Evolutionary conservation across 768 basidiomycete species (phyloP).

Genomic region (Trametes cingulata): DNA sequence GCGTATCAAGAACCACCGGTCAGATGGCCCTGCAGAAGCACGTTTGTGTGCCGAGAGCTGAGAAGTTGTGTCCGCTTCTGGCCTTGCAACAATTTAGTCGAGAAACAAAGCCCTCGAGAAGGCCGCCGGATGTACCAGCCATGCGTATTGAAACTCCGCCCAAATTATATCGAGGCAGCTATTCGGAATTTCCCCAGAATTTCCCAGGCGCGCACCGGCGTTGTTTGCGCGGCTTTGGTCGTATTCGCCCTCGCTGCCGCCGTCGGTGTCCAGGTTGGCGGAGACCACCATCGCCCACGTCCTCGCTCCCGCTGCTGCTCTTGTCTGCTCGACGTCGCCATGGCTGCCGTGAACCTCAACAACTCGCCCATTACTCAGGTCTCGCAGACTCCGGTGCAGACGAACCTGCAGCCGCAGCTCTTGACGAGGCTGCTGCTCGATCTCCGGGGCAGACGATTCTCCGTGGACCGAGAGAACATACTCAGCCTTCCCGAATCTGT

Average conservation of each 20-base stretch:
- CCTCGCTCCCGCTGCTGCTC: conserved; percentile 1
- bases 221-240: conserved; percentile 10
- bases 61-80: conserved; percentile 9
- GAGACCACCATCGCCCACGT: conserved; percentile 7
- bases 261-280: conserved; percentile 3
- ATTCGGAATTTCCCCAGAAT: too few species aligned
- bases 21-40: conserved; percentile 14
- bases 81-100: conserved; percentile 4
- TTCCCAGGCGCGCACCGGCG: not conserved
- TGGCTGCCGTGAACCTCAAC: conserved; percentile 29
- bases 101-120: conserved; percentile 2
- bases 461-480: conserved; percentile 95
- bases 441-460: conserved; percentile 86
- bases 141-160: not conserved
- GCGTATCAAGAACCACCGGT: conserved; percentile 13
- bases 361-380: conserved; percentile 53
- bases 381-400: conserved; percentile 61
- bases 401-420: conserved; percentile 81
- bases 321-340: conserved; percentile 8
- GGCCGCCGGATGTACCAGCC: not conserved
- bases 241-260: conserved; percentile 9
- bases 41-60: conserved; percentile 10
- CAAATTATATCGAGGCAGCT: not conserved
- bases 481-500: conserved; percentile 99
- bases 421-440: conserved; percentile 89